Conservation (phyloP, 2,329 filamentous ascomycete species). For the Esteya vermicola region DNA sequence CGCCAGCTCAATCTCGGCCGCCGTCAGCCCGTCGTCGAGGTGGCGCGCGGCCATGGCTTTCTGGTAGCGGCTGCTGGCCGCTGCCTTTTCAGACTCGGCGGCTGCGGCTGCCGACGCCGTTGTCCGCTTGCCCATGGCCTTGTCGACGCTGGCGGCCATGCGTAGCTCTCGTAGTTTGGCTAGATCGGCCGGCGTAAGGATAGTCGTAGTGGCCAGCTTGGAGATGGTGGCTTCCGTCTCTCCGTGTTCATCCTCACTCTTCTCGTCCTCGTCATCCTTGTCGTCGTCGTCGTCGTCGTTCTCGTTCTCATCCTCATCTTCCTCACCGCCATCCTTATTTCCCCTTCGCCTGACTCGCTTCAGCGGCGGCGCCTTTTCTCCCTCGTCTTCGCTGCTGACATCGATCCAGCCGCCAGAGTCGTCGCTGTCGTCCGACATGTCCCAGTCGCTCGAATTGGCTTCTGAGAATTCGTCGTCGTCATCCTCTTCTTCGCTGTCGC, state of each 20-base stretch:
- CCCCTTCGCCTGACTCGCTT: slow-evolving; percentile 26
- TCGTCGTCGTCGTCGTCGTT: slow-evolving; percentile 29
- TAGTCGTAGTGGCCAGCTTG: slow-evolving; percentile 79
- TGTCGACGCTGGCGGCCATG: slow-evolving; percentile 55
- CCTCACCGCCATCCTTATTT: slow-evolving; percentile 15
- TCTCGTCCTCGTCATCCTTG: slow-evolving; percentile 38
- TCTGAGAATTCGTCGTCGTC: slow-evolving; percentile 42
- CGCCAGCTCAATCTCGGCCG: slow-evolving; percentile 81
- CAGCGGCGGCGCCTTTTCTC: slow-evolving; percentile 54
- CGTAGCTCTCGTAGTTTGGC: slow-evolving; percentile 85
- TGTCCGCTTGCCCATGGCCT: slow-evolving; percentile 30
- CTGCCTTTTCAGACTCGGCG: neutral
- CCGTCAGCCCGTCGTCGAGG: slow-evolving; percentile 77
- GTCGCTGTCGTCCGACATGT: slow-evolving; percentile 44
- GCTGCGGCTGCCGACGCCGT: neutral
- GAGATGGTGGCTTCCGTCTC: slow-evolving; percentile 35
- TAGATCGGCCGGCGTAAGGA: slow-evolving; percentile 92
- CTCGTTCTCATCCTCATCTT: slow-evolving; percentile 17
- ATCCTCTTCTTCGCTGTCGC: slow-evolving; percentile 45
- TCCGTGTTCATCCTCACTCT: slow-evolving; percentile 27
- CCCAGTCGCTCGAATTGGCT: slow-evolving; percentile 43
- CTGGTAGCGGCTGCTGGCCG: slow-evolving; percentile 27
- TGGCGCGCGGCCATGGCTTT: slow-evolving; percentile 46
- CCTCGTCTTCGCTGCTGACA: slow-evolving; percentile 71
- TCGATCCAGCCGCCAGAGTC: slow-evolving; percentile 89